A percentile compares a stretch with the other conserved stretches of the same genome.
Conservation (phyloP, 331 rosid genomes). For the Erythrophleum ivorense region DNA sequence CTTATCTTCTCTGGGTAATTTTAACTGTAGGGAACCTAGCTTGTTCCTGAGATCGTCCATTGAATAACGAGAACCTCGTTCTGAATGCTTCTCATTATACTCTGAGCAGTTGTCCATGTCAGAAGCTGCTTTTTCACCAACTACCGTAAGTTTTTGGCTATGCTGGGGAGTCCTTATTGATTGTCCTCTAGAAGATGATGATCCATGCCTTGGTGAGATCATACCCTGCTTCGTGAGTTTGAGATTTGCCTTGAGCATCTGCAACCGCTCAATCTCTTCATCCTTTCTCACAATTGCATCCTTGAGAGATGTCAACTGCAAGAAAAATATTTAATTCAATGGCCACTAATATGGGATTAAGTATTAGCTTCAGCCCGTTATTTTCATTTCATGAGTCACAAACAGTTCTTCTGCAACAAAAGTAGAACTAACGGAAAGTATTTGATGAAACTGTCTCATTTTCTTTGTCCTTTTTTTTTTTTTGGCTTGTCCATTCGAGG, state of each 20-base stretch:
- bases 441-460: background rate
- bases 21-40: background rate
- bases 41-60: background rate
- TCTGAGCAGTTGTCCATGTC: slow-evolving; percentile 3
- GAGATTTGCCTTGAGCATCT: background rate
- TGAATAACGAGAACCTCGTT: background rate
- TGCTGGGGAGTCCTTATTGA: background rate
- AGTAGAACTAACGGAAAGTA: background rate
- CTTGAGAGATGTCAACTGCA: slow-evolving; percentile 15
- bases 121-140: background rate
- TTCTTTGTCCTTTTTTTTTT: too few relatives aligned
- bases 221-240: background rate
- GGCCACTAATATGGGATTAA: background rate
- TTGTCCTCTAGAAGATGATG: background rate
- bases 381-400: background rate
- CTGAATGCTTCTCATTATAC: slow-evolving; percentile 10
- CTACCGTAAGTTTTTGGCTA: slow-evolving; percentile 12
- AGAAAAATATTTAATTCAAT: slow-evolving; percentile 11
- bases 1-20: slow-evolving; percentile 7
- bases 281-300: background rate
- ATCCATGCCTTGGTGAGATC: background rate
- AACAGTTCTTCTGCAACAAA: background rate
- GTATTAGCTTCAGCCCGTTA: background rate
- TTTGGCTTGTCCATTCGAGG: background rate
- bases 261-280: slow-evolving; percentile 19